Percentiles rank a stretch among this genome's conserved stretches.
phyloP scores from a whole-genome alignment of 345 rosid genomes.

The Heritiera fomes region DNA sequence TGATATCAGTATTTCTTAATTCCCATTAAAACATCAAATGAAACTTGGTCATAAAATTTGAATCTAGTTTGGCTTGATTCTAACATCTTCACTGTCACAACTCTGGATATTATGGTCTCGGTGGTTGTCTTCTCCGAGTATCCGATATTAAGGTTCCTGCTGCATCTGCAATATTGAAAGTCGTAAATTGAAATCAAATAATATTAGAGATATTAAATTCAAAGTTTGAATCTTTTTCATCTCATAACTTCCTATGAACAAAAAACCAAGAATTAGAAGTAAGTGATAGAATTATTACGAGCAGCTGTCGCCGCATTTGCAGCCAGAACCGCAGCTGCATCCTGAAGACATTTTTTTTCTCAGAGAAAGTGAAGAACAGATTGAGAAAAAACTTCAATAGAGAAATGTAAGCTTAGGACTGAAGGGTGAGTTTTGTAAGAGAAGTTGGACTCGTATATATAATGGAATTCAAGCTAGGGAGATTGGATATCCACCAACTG shows the following conservation, averaged over 20 bases:
- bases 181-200: background rate
- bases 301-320: conserved; percentile 5
- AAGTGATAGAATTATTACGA: too few species aligned
- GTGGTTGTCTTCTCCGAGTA: background rate
- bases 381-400: background rate
- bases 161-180: background rate
- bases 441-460: conserved; percentile 5
- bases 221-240: too few species aligned
- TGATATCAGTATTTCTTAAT: background rate
- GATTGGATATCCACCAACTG: background rate
- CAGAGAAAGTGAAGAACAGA: background rate
- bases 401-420: background rate
- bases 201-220: too few species aligned
- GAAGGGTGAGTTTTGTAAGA: background rate
- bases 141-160: conserved; percentile 9
- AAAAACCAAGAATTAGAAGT: too few species aligned
- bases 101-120: background rate
- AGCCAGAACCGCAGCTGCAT: background rate
- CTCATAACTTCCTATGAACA: too few species aligned
- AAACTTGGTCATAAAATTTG: background rate
- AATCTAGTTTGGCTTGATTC: background rate
- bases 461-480: background rate
- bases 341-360: conserved; percentile 12
- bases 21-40: background rate
- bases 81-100: conserved; percentile 1